Conservation (phyloP, 495 filamentous ascomycete genomes). For the Penicillium chermesinum region DNA sequence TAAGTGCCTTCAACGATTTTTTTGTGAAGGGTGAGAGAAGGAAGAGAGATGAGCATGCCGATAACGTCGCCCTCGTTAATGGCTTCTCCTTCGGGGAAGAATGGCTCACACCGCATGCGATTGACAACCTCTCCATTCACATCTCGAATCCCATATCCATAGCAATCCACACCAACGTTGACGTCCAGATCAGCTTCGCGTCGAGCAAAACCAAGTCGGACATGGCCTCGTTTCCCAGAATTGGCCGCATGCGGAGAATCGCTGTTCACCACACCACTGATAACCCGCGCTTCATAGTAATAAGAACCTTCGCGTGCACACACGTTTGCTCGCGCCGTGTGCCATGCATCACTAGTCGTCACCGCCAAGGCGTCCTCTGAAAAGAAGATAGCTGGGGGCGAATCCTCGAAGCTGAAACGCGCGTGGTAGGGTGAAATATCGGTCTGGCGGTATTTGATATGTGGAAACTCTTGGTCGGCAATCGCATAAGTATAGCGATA, state of each 20-base stretch:
- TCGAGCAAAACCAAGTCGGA: constrained; percentile 84
- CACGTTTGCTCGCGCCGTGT: constrained; percentile 70
- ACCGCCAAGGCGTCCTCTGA: constrained; percentile 38
- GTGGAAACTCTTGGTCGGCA: constrained; percentile 77
- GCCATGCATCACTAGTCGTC: constrained; percentile 42
- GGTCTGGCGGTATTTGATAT: constrained; percentile 82
- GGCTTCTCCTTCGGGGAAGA: constrained; percentile 69
- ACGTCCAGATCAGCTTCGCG: constrained; percentile 87
- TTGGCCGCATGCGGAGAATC: constrained; percentile 26
- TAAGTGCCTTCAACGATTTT: constrained; percentile 84
- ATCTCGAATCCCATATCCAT: constrained; percentile 92
- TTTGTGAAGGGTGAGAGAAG: constrained; percentile 75
- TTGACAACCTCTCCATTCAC: constrained; percentile 85
- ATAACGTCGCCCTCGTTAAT: constrained; percentile 86
- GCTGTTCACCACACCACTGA: constrained; percentile 54
- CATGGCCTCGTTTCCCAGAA: constrained; percentile 58
- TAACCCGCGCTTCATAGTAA: constrained; percentile 91
- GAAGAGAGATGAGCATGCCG: constrained; percentile 86
- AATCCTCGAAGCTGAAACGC: constrained; percentile 88
- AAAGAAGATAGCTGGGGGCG: constrained; percentile 60
- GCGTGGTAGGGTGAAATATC: constrained; percentile 76
- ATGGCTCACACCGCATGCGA: constrained; percentile 84
- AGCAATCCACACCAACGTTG: constrained; percentile 92
- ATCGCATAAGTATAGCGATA: constrained; percentile 90
- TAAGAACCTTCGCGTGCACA: constrained; percentile 84